Evolutionary conservation across 768 basidiomycete species (phyloP).

Genomic region (Psilocybe subaeruginosa): DNA sequence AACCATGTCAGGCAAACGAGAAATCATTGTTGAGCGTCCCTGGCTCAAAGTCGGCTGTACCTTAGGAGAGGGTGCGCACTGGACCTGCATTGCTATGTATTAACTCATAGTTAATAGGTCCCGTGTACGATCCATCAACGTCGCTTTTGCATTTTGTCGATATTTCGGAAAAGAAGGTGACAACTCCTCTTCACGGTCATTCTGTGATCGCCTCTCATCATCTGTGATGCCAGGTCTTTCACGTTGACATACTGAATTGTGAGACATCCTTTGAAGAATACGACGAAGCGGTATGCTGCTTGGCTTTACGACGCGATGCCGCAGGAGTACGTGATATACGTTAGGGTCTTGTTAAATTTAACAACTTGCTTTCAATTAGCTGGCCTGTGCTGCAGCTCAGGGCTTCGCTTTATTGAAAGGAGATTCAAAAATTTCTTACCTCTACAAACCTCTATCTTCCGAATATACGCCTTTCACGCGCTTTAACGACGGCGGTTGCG

Average conservation of each 20-base stretch:
- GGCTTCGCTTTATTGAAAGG: constrained; percentile 57
- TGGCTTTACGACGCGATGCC: constrained; percentile 52
- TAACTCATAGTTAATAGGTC: constrained; percentile 40
- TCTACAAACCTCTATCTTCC: constrained; percentile 53
- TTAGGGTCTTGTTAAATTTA: not conserved
- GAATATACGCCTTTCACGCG: constrained; percentile 47
- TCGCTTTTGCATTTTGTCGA: constrained; percentile 70
- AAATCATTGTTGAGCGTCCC: constrained; percentile 46
- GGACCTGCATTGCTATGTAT: not conserved
- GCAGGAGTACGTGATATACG: constrained; percentile 42
- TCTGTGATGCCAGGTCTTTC: constrained; percentile 45
- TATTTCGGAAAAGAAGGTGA: constrained; percentile 57
- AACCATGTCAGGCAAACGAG: constrained; percentile 17
- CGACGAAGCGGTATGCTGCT: constrained; percentile 58
- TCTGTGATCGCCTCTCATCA: constrained; percentile 10
- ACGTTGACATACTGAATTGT: constrained; percentile 45
- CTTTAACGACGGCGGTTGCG: constrained; percentile 76
- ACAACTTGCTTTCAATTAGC: constrained; percentile 32
- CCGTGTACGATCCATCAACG: constrained; percentile 60
- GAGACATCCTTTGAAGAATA: constrained; percentile 51
- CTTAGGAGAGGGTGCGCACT: constrained; percentile 60
- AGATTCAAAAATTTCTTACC: constrained; percentile 45
- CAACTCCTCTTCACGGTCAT: constrained; percentile 1
- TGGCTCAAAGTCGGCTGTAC: constrained; percentile 56
- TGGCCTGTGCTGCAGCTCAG: constrained; percentile 60